Percentiles rank a stretch among this genome's conserved stretches.
Evolutionary conservation across 1,139 yeast genomes (phyloP).

Genomic region (Geotrichum phurueaensis): DNA sequence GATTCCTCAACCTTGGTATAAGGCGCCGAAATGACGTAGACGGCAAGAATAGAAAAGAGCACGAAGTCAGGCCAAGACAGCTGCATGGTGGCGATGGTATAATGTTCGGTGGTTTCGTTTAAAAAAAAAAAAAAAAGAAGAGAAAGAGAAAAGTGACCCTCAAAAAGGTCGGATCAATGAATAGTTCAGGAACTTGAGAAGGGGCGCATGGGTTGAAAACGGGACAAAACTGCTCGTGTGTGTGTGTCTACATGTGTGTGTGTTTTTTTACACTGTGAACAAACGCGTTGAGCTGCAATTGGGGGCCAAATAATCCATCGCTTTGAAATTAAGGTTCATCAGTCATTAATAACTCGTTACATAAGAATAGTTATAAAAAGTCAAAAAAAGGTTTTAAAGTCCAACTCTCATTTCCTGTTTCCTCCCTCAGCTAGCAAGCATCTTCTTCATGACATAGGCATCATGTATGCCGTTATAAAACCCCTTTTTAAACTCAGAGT

Average conservation of each 20-base stretch:
- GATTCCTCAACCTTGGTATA: conserved; percentile 93
- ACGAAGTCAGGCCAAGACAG: conserved; percentile 21
- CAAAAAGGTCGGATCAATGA: conserved; percentile 6
- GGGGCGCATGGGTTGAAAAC: too few species aligned
- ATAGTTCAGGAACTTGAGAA: not conserved
- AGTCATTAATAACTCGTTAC: not conserved
- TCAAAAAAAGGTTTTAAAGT: not conserved
- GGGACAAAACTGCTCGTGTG: too few species aligned
- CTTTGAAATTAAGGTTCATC: not conserved
- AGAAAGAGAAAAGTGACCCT: not conserved
- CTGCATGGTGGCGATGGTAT: conserved; percentile 20
- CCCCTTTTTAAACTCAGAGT: conserved; percentile 4
- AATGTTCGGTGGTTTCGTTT: conserved; percentile 9
- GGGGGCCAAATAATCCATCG: not conserved
- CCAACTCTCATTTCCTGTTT: not conserved
- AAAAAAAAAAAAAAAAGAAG: not conserved
- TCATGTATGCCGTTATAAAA: conserved; percentile 5
- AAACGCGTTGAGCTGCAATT: not conserved
- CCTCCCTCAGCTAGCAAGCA: not conserved
- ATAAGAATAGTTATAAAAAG: not conserved
- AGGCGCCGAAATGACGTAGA: conserved; percentile 55
- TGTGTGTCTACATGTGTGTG: too few species aligned
- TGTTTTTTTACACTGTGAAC: too few species aligned
- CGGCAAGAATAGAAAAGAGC: conserved; percentile 26
- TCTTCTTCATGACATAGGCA: conserved; percentile 8